Percentiles rank a stretch among this genome's conserved stretches.
Conservation (phyloP, 495 filamentous ascomycete genomes). For the Cairneyella variabilis region DNA sequence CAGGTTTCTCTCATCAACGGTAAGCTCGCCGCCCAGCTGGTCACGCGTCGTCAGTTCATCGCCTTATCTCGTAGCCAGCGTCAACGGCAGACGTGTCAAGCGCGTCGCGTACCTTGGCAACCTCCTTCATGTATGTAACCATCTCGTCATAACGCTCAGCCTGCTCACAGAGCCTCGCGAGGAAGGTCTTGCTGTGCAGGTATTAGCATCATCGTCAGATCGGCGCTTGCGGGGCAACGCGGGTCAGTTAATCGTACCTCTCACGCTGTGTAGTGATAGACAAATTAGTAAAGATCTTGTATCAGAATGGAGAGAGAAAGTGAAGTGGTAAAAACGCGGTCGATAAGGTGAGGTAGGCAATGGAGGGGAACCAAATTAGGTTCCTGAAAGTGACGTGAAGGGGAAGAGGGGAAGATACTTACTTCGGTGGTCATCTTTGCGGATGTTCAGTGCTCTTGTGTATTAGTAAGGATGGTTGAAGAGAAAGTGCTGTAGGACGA, state of each 20-base stretch:
- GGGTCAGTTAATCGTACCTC: constrained; percentile 52
- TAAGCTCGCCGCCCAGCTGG: constrained; percentile 88
- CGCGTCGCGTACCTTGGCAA: constrained; percentile 76
- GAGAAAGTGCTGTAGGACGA: constrained; percentile 3
- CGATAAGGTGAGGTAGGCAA: constrained; percentile 33
- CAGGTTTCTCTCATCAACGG: constrained; percentile 98
- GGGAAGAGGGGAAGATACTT: constrained; percentile 37
- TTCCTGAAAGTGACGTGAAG: constrained; percentile 15
- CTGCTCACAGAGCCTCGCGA: constrained; percentile 99
- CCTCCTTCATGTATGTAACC: constrained; percentile 99
- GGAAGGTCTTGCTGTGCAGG: constrained; percentile 93
- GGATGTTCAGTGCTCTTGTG: constrained; percentile 2
- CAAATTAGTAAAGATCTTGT: constrained; percentile 12
- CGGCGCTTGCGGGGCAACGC: neutral
- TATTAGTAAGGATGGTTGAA: neutral
- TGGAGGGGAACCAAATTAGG: constrained; percentile 30
- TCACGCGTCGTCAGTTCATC: constrained; percentile 18
- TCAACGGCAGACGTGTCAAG: neutral
- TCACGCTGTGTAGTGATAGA: constrained; percentile 64
- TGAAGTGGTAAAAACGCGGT: constrained; percentile 19
- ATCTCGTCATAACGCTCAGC: constrained; percentile 99
- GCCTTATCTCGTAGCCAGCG: neutral
- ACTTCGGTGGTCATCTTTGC: constrained; percentile 65
- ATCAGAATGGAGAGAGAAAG: neutral
- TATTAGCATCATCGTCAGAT: constrained; percentile 12